phyloP scores from a whole-genome alignment of 148 eudicot genomes.

The Chenopodium suecicum region DNA sequence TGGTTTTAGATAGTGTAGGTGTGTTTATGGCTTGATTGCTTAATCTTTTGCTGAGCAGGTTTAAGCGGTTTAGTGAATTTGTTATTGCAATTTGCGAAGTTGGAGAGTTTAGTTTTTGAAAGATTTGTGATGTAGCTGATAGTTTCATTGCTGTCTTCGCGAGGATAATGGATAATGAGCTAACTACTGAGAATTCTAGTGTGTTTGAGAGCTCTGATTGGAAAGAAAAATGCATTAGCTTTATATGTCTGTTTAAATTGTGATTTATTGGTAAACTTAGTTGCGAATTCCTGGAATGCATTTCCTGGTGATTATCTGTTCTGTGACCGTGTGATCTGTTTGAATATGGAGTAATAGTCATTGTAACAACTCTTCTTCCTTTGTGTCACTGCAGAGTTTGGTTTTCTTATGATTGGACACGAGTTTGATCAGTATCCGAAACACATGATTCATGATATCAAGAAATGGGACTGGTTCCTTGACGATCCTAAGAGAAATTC shows the following conservation, averaged over 20 bases:
- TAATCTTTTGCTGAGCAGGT: neutral
- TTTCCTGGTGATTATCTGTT: neutral
- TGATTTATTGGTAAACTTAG: neutral
- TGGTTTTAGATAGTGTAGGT: neutral
- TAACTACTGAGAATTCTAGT: neutral
- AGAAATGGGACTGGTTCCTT: slow-evolving; percentile 87
- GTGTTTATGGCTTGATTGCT: neutral
- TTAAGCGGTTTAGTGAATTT: neutral
- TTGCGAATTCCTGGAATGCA: neutral
- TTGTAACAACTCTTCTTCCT: neutral
- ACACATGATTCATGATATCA: slow-evolving; percentile 52
- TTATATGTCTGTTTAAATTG: neutral
- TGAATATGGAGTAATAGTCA: neutral
- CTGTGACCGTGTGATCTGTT: neutral
- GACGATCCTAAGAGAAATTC: slow-evolving; percentile 50
- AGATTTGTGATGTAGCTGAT: neutral
- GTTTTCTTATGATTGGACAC: slow-evolving; percentile 85
- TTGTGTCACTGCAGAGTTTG: slow-evolving; percentile 65
- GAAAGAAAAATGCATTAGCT: neutral
- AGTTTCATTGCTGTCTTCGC: neutral
- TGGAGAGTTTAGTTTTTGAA: neutral
- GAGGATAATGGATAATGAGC: neutral
- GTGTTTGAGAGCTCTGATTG: neutral
- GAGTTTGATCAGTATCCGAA: slow-evolving; percentile 82
- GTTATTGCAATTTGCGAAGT: neutral